Percentiles rank a stretch among this genome's conserved stretches.
phyloP scores from a whole-genome alignment of 108 stramenopile species.

The Conticribra guillardii region DNA sequence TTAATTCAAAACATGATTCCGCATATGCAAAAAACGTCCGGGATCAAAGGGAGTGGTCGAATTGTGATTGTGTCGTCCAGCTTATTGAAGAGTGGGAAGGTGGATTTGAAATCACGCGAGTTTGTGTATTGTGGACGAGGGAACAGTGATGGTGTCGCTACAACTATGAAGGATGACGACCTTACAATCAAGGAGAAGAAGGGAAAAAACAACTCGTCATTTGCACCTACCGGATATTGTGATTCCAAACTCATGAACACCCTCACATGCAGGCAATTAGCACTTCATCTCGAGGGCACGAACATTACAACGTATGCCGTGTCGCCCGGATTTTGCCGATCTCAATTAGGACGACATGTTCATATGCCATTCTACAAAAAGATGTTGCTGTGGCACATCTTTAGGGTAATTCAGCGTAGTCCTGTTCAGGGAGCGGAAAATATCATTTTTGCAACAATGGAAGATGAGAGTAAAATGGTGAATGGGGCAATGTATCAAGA shows the following conservation, averaged over 20 bases:
- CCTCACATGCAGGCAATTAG: constrained; percentile 39
- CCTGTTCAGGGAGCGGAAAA: constrained; percentile 48
- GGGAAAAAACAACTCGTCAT: constrained; percentile 8
- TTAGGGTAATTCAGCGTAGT: constrained; percentile 46
- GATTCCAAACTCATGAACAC: constrained; percentile 59
- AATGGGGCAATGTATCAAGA: constrained; percentile 52
- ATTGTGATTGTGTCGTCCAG: constrained; percentile 42
- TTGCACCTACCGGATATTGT: constrained; percentile 51
- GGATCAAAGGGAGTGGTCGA: too few species aligned
- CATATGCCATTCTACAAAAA: constrained; percentile 20
- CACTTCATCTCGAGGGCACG: constrained; percentile 24
- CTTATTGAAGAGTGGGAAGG: constrained; percentile 35
- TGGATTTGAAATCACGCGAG: constrained; percentile 37
- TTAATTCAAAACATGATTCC: too few species aligned
- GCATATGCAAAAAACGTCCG: too few species aligned
- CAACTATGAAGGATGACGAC: too few species aligned
- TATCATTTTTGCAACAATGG: constrained; percentile 32
- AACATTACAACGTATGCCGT: constrained; percentile 48
- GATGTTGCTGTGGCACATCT: constrained; percentile 23
- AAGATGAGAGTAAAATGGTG: constrained; percentile 32
- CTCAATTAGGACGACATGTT: constrained; percentile 37
- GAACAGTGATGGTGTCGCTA: background rate
- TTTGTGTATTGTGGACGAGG: constrained; percentile 38
- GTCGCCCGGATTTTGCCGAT: constrained; percentile 50
- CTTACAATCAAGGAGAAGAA: background rate